Evolutionary conservation across 108 stramenopile species (phyloP).

Genomic region (Epithemia pelagica): DNA sequence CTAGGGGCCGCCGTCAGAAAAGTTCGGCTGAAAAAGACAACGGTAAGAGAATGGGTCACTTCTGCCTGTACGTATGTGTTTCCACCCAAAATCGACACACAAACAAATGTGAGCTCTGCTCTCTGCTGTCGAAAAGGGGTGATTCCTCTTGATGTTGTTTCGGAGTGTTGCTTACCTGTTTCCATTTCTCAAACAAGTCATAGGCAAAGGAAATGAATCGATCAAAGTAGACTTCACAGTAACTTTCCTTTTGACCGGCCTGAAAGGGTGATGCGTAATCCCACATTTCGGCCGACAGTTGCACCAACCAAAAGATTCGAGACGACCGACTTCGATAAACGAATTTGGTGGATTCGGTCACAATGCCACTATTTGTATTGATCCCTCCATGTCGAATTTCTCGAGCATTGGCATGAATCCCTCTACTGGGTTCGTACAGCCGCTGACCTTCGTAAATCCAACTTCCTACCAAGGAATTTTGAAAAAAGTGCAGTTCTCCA

Average conservation of each 20-base stretch:
- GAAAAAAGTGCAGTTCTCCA: slow-evolving; percentile 78
- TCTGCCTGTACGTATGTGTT: slow-evolving; percentile 19
- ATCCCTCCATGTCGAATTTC: slow-evolving; percentile 65
- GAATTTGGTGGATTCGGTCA: slow-evolving; percentile 80
- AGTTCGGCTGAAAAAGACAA: slow-evolving; percentile 91
- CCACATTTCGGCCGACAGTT: slow-evolving; percentile 96
- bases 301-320: slow-evolving; percentile 94
- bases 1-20: slow-evolving; percentile 28
- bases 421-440: slow-evolving; percentile 31
- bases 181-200: slow-evolving; percentile 81
- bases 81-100: slow-evolving; percentile 1
- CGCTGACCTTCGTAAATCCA: slow-evolving; percentile 86
- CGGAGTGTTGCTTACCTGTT: slow-evolving; percentile 44
- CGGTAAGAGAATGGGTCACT: slow-evolving; percentile 89
- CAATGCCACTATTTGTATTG: slow-evolving; percentile 58
- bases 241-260: slow-evolving; percentile 27
- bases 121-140: not conserved
- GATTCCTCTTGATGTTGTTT: slow-evolving; percentile 36
- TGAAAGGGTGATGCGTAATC: slow-evolving; percentile 81
- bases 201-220: slow-evolving; percentile 68
- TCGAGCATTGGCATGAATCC: slow-evolving; percentile 62
- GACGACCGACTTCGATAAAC: slow-evolving; percentile 90
- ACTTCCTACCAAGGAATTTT: slow-evolving; percentile 45
- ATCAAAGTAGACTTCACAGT: slow-evolving; percentile 81
- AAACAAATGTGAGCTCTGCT: not conserved